Evolutionary conservation across 1,284 basidiomycete genomes (phyloP), one percentile per base, ranked within the genome.

Genomic region (Tremellales sp.): DNA sequence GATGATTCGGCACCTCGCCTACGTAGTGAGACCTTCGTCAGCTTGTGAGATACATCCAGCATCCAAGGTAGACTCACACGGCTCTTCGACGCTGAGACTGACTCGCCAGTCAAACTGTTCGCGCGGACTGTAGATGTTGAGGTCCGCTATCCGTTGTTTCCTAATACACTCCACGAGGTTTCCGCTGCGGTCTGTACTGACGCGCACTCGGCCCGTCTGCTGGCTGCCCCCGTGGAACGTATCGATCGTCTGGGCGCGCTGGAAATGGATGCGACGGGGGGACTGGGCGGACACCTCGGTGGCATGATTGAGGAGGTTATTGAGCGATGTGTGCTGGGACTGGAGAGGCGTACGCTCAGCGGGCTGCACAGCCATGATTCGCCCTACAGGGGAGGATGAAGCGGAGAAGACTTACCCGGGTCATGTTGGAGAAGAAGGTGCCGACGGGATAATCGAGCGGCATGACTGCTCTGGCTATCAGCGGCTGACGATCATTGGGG

Each of bases 361-460:
- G n/a, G 81, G 89, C 94, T 93, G 62, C 39, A 31, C 4, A 18
- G 25, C 24, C 6, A 29, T 16, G 19, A 36, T n/a, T 3, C 13
- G 37, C 27, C 32, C 21, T 48, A 38, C 19, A 50, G 45, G 19
- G 41, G 28, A 29, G 45, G 43, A 16, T 38, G 44, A 18, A 9
- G 21, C 50, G 43, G 28, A 32, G 21, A 48, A 54, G 21, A 78
- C 86, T 66, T 68, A 92, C 89, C 57, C 79, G 74, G 37, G 84
- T 81, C 91, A 98, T 94, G 62, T 92, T 92, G 50, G 90, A 87
- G 65, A 91, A 85, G 69, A 97, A 97, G 80, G 78, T 50, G 7
- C 81, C 70, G 4, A 70, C 56, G 0, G 65, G 65, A 25, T 66
- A 71, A 43, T 75, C 72, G 1, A 56, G 55, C 3, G 74, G 70